Evolutionary conservation across 345 rosid genomes (phyloP).

Genomic region (Murraya paniculata): DNA sequence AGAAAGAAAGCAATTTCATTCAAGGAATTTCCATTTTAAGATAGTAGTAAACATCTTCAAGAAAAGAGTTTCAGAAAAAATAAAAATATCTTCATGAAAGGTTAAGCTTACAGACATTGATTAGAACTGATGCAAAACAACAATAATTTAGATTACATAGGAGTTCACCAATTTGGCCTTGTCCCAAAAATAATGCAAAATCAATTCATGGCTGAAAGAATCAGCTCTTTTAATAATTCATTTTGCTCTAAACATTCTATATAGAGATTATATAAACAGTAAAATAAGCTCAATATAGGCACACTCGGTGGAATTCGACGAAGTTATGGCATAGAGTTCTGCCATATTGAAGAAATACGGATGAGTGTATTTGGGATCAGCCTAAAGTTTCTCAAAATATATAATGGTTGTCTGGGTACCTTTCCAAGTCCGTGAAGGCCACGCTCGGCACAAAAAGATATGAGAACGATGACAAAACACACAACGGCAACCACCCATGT

Average conservation of each 20-base stretch:
- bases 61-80: not conserved
- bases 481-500: constrained; percentile 85
- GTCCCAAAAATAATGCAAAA: not conserved
- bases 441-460: constrained; percentile 67
- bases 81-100: not conserved
- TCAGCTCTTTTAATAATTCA: not conserved
- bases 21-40: not conserved
- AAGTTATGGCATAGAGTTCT: not conserved
- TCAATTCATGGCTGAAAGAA: not conserved
- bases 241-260: not conserved
- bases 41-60: not conserved
- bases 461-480: constrained; percentile 60
- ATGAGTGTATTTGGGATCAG: not conserved
- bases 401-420: constrained; percentile 30
- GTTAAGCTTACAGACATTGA: not conserved
- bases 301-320: not conserved
- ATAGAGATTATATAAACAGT: not conserved
- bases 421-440: constrained; percentile 77
- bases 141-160: not conserved
- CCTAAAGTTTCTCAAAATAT: not conserved
- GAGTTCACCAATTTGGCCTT: not conserved
- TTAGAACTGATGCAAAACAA: not conserved
- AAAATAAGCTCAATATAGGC: not conserved
- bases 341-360: not conserved
- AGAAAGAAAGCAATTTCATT: not conserved